Evolutionary conservation across 768 basidiomycete species (phyloP).

Genomic region (Pluteus cervinus): DNA sequence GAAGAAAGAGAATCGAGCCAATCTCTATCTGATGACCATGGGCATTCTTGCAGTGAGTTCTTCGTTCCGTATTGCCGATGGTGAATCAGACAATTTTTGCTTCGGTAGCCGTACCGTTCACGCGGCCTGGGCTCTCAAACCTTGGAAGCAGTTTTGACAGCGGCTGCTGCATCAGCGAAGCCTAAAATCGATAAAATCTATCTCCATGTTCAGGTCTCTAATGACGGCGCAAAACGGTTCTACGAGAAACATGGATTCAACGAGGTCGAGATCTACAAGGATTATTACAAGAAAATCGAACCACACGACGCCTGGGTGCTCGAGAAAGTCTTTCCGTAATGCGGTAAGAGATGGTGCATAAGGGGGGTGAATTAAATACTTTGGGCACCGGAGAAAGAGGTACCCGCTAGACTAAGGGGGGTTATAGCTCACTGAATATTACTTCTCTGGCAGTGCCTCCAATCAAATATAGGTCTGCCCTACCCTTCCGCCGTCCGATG

Average conservation of each 20-base stretch:
- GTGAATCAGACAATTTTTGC: conserved; percentile 11
- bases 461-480: too few relatives aligned
- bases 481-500: too few relatives aligned
- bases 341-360: too few relatives aligned
- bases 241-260: conserved; percentile 82
- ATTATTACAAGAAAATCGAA: conserved; percentile 86
- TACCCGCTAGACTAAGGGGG: too few relatives aligned
- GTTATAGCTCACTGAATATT: too few relatives aligned
- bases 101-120: conserved; percentile 74
- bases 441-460: too few relatives aligned
- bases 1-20: conserved; percentile 46
- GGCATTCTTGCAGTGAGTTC: conserved; percentile 76
- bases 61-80: conserved; percentile 6
- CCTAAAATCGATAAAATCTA: conserved; percentile 66
- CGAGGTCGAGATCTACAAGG: conserved; percentile 56
- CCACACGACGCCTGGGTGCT: conserved; percentile 87
- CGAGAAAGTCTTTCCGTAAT: conserved; percentile 54
- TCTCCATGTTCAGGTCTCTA: conserved; percentile 85
- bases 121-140: conserved; percentile 68
- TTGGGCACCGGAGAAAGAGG: too few relatives aligned
- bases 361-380: conserved; percentile 11
- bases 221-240: conserved; percentile 69
- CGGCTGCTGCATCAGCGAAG: conserved; percentile 53
- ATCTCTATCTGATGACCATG: conserved; percentile 88
- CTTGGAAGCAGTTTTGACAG: conserved; percentile 59